Evolutionary conservation across 495 filamentous ascomycete species (phyloP).

Genomic region (Xylaria longipes): DNA sequence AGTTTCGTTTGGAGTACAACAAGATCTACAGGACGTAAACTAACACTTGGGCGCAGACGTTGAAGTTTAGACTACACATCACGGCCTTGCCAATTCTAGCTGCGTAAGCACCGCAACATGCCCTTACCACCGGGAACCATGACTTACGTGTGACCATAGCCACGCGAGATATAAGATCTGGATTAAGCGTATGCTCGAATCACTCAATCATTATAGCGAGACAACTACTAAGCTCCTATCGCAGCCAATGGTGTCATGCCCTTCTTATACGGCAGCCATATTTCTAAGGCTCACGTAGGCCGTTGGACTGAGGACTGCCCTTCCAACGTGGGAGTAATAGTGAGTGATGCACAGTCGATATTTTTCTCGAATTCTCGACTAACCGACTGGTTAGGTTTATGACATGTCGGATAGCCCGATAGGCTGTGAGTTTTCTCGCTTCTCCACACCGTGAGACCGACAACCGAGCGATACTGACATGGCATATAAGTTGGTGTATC

Average conservation of each 20-base stretch:
- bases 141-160: slow-evolving; percentile 14
- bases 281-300: slow-evolving; percentile 91
- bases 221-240: slow-evolving; percentile 22
- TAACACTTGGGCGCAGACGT: slow-evolving; percentile 35
- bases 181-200: slow-evolving; percentile 65
- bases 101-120: slow-evolving; percentile 42
- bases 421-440: slow-evolving; percentile 55
- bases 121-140: too few species aligned
- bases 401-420: slow-evolving; percentile 78
- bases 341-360: slow-evolving; percentile 36
- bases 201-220: neutral
- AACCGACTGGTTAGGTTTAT: slow-evolving; percentile 41
- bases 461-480: slow-evolving; percentile 8
- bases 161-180: slow-evolving; percentile 94
- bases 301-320: slow-evolving; percentile 87
- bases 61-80: slow-evolving; percentile 86
- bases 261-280: slow-evolving; percentile 87
- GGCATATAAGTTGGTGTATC: slow-evolving; percentile 60
- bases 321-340: slow-evolving; percentile 76
- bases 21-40: neutral
- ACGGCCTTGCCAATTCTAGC: slow-evolving; percentile 86
- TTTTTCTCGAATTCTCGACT: neutral
- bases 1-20: too few species aligned
- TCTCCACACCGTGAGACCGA: neutral
- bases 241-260: slow-evolving; percentile 88